Evolutionary conservation across 352 stramenopile species (phyloP).

Genomic region (Globisporangium paddicum): DNA sequence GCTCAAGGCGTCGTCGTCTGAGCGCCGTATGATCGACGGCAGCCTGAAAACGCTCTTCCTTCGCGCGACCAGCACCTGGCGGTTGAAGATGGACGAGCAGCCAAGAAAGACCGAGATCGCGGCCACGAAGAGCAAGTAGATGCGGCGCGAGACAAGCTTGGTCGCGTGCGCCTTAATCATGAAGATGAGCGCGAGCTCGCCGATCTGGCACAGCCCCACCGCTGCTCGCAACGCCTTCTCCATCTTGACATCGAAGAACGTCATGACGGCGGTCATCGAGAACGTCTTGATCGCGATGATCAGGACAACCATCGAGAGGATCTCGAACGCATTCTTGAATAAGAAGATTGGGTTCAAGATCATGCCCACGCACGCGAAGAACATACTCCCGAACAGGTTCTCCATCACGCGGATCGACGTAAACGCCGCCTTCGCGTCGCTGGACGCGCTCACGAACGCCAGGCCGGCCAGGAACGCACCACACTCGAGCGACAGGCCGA

Average conservation of each 20-base stretch:
- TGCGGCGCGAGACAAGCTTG: slow-evolving; percentile 73
- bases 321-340: slow-evolving; percentile 66
- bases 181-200: slow-evolving; percentile 84
- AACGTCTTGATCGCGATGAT: slow-evolving; percentile 77
- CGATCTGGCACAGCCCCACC: slow-evolving; percentile 77
- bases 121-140: slow-evolving; percentile 80
- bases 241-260: slow-evolving; percentile 69
- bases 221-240: slow-evolving; percentile 70
- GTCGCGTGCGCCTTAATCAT: slow-evolving; percentile 88
- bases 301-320: slow-evolving; percentile 79
- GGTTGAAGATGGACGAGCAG: slow-evolving; percentile 77
- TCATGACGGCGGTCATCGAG: slow-evolving; percentile 76
- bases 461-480: slow-evolving; percentile 79
- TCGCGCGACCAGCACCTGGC: slow-evolving; percentile 56
- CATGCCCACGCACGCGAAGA: slow-evolving; percentile 86
- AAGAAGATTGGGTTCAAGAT: slow-evolving; percentile 84
- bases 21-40: slow-evolving; percentile 29
- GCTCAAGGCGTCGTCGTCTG: slow-evolving; percentile 4
- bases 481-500: slow-evolving; percentile 79
- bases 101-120: slow-evolving; percentile 80
- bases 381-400: slow-evolving; percentile 87
- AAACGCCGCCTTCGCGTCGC: slow-evolving; percentile 62
- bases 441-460: slow-evolving; percentile 71
- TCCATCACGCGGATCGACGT: slow-evolving; percentile 85
- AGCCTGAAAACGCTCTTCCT: slow-evolving; percentile 56